Percentiles rank a stretch among this genome's conserved stretches.
Evolutionary conservation across 495 filamentous ascomycete species (phyloP).

Genomic region (Podospora fimiseda): DNA sequence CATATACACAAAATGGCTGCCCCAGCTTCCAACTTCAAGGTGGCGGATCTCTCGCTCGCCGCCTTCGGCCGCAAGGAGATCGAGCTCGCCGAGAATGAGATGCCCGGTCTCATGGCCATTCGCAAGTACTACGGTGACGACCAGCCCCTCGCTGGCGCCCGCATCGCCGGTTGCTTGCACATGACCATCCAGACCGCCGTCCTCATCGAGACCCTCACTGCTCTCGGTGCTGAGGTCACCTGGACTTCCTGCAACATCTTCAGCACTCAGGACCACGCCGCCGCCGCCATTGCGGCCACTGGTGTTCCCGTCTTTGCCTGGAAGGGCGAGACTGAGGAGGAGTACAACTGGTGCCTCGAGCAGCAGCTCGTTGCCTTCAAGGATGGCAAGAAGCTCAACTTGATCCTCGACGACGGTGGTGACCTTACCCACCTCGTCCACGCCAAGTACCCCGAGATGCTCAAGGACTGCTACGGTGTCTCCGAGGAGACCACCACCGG

Average conservation of each 20-base stretch:
- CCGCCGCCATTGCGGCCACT: slow-evolving; percentile 88
- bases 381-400: slow-evolving; percentile 90
- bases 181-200: slow-evolving; percentile 99
- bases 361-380: slow-evolving; percentile 97
- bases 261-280: slow-evolving; percentile 97
- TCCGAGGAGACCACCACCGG: slow-evolving; percentile 99
- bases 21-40: slow-evolving; percentile 92
- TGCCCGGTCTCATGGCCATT: slow-evolving; percentile 96
- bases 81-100: slow-evolving; percentile 96
- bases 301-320: slow-evolving; percentile 98
- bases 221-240: slow-evolving; percentile 94
- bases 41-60: slow-evolving; percentile 94
- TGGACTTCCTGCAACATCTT: slow-evolving; percentile 99
- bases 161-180: slow-evolving; percentile 96
- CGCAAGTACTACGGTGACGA: slow-evolving; percentile 82
- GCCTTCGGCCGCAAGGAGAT: slow-evolving; percentile 99
- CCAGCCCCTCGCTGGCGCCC: slow-evolving; percentile 82
- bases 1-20: slow-evolving; percentile 50
- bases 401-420: slow-evolving; percentile 98
- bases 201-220: slow-evolving; percentile 91
- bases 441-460: slow-evolving; percentile 94
- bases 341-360: slow-evolving; percentile 99
- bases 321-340: slow-evolving; percentile 99
- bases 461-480: slow-evolving; percentile 94
- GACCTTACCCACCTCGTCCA: slow-evolving; percentile 95